Evolutionary conservation across 768 basidiomycete species (phyloP).

Genomic region (Agrocybe praecox): DNA sequence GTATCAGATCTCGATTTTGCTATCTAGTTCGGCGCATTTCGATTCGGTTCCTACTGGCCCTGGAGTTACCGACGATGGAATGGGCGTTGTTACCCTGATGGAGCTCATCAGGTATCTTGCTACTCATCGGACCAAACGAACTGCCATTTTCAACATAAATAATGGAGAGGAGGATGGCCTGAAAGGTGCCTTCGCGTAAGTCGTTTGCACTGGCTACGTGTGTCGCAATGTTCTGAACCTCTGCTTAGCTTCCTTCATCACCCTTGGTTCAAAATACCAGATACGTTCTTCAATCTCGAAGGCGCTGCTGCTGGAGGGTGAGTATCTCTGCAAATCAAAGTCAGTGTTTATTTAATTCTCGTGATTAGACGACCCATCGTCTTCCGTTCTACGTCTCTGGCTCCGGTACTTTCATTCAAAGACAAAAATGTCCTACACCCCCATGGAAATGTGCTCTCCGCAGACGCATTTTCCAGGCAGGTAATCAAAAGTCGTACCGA

Average conservation of each 20-base stretch:
- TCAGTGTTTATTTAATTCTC: neutral
- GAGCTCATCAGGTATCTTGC: constrained; percentile 64
- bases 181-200: constrained; percentile 68
- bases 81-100: constrained; percentile 67
- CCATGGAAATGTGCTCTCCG: constrained; percentile 63
- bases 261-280: constrained; percentile 68
- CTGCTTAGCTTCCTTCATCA: constrained; percentile 64
- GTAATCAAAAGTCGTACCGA: constrained; percentile 67
- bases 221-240: neutral
- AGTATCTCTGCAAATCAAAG: constrained; percentile 13
- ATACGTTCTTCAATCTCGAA: constrained; percentile 80
- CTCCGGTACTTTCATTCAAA: constrained; percentile 52
- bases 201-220: neutral
- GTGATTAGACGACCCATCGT: constrained; percentile 66
- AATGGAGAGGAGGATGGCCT: constrained; percentile 84
- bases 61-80: constrained; percentile 80
- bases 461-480: constrained; percentile 63
- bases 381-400: constrained; percentile 42
- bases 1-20: neutral
- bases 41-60: constrained; percentile 78
- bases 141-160: constrained; percentile 82
- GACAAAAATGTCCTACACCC: constrained; percentile 50
- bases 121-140: constrained; percentile 51
- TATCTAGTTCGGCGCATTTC: constrained; percentile 66
- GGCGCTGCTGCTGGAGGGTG: constrained; percentile 82